Conservation (phyloP, 148 eudicot genomes). For the Rhododendron henanense region DNA sequence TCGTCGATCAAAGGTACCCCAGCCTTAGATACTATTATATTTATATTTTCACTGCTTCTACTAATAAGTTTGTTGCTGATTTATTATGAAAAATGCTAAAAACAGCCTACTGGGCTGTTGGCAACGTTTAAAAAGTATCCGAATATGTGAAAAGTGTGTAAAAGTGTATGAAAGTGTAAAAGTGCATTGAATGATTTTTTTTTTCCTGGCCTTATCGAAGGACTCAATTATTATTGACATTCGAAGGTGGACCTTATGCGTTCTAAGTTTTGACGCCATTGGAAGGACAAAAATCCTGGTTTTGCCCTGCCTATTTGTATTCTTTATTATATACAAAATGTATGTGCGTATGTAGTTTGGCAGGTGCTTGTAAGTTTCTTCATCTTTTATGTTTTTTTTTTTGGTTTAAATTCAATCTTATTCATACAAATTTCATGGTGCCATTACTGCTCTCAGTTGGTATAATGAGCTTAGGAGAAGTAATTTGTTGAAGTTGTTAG, state of each 20-base stretch:
- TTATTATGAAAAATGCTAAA: neutral
- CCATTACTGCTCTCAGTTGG: neutral
- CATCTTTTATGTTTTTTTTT: too few relatives aligned
- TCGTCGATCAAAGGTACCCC: slow-evolving; percentile 25
- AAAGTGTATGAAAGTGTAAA: neutral
- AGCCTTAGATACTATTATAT: neutral
- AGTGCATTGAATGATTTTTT: neutral
- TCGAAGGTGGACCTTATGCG: too few relatives aligned
- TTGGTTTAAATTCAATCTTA: too few relatives aligned
- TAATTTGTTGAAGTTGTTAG: neutral
- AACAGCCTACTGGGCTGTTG: neutral
- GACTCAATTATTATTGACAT: too few relatives aligned
- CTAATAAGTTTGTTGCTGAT: neutral
- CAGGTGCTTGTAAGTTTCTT: too few relatives aligned
- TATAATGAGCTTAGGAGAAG: neutral
- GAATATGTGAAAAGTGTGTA: neutral
- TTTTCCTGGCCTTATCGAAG: too few relatives aligned
- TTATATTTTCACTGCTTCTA: neutral
- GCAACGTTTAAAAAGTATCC: neutral
- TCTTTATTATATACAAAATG: too few relatives aligned
- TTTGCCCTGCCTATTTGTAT: too few relatives aligned
- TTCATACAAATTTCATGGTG: too few relatives aligned
- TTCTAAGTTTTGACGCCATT: too few relatives aligned
- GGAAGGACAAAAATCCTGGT: neutral
- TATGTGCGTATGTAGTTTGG: too few relatives aligned